A percentile compares a stretch with the other conserved stretches of the same genome.
These are phyloP conservation scores for Plicaturopsis crispa DNA, from an alignment of 768 basidiomycete genomes.

Conservation along the genomic window DNA sequence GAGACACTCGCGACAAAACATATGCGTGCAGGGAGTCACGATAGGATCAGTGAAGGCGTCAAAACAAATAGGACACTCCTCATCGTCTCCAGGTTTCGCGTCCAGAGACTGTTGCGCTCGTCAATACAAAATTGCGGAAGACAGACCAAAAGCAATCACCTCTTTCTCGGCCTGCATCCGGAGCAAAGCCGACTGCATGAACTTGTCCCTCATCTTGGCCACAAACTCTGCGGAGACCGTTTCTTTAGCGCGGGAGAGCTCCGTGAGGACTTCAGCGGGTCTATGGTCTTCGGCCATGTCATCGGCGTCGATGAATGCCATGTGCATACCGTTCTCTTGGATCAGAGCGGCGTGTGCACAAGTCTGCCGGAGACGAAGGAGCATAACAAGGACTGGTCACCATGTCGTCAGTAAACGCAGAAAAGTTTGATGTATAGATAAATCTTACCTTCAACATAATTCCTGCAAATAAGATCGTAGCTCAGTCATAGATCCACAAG, in stretches of 20 bases:
- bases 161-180: slow-evolving; percentile 48
- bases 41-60: slow-evolving; percentile 47
- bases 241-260: slow-evolving; percentile 37
- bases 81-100: slow-evolving; percentile 42
- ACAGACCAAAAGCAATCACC: no score
- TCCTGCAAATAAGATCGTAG: slow-evolving; percentile 21
- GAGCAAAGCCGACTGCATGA: slow-evolving; percentile 31
- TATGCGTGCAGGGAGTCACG: slow-evolving; percentile 52
- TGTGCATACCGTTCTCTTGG: slow-evolving; percentile 42
- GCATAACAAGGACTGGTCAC: slow-evolving; percentile 34
- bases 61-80: slow-evolving; percentile 61
- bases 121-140: no score
- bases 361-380: slow-evolving; percentile 54
- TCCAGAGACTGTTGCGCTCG: no score
- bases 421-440: slow-evolving; percentile 4
- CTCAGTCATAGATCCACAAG: background rate
- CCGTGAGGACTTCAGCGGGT: slow-evolving; percentile 27
- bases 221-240: slow-evolving; percentile 44
- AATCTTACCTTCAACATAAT: no score
- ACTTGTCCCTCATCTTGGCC: slow-evolving; percentile 35
- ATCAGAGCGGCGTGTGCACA: slow-evolving; percentile 65
- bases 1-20: slow-evolving; percentile 58
- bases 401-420: slow-evolving; percentile 9
- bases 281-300: slow-evolving; percentile 26
- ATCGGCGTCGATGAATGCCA: slow-evolving; percentile 35